These are phyloP conservation scores for Sarocladiaceae sp. DNA, from an alignment of 2,329 filamentous ascomycete species.

Conservation along the genomic window DNA sequence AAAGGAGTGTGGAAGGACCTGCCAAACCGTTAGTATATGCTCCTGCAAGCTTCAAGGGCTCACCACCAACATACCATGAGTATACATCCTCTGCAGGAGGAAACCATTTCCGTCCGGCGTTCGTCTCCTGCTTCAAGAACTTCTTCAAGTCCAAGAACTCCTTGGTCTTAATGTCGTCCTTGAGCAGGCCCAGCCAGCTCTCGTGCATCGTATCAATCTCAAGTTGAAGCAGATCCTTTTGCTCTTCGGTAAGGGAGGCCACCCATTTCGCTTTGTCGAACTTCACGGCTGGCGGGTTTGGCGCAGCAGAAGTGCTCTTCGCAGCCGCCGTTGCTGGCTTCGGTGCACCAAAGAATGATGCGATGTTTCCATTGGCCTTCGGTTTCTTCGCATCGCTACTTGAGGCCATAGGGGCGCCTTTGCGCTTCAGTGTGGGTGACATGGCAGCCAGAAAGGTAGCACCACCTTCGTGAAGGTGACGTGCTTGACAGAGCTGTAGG, in stretches of 20 bases:
- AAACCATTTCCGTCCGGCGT: conserved; percentile 73
- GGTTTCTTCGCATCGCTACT: conserved; percentile 61
- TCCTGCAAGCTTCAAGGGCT: too few relatives aligned
- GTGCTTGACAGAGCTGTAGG: not conserved
- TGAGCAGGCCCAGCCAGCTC: conserved; percentile 85
- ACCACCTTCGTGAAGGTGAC: conserved; percentile 14
- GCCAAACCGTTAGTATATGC: conserved; percentile 17
- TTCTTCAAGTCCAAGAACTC: conserved; percentile 86
- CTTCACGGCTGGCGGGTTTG: conserved; percentile 36
- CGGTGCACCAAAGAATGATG: conserved; percentile 79
- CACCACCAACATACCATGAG: conserved; percentile 66
- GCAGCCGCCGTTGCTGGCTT: conserved; percentile 40
- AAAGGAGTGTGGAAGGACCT: conserved; percentile 91
- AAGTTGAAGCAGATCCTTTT: conserved; percentile 75
- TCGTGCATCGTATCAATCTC: conserved; percentile 92
- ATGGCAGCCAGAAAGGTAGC: conserved; percentile 18
- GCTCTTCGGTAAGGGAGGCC: conserved; percentile 72
- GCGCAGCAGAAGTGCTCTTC: conserved; percentile 12
- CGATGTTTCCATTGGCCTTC: conserved; percentile 75
- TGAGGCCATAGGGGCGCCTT: conserved; percentile 45
- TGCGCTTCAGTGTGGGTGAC: conserved; percentile 60
- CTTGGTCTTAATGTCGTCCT: conserved; percentile 74
- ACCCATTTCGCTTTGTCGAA: conserved; percentile 93
- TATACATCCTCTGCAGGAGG: conserved; percentile 88
- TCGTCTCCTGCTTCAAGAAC: conserved; percentile 77